Evolutionary conservation across 768 basidiomycete species (phyloP), one percentile per base, ranked within the genome.

Genomic region (Tremella yokohamensis): DNA sequence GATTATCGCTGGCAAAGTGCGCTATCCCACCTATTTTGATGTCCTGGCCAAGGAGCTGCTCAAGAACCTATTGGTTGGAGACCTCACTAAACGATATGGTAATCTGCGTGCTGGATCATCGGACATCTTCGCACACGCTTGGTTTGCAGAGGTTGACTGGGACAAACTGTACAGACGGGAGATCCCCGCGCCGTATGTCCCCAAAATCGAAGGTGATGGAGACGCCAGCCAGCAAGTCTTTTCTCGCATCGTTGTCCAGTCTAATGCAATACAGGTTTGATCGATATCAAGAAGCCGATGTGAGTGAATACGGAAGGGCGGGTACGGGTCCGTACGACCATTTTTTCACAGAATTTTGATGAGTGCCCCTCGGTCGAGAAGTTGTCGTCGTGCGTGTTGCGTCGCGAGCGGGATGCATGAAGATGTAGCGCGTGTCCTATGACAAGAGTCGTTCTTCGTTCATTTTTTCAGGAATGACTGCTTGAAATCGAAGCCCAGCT

Each of bases 131-230:
- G 74, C 71, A 12, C 76, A 77, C 50, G 71, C 70, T n/a, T 85
- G 89, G 90, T 72, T 84, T 81, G 80, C 83, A 40, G 92, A 97
- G 78, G 92, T 97, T 19, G 87, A 90, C 63, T 97, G 92, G 92
- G 82, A 82, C 49, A 86, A 84, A 77, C 78, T 97, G 53, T 83
- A 82, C 68, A 81, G 82, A 49, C 81, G 90, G 65, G 90, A 97
- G 70, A 97, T 99, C 55, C 88, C 88, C 13, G 97, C 96, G 20
- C 96, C 96, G 2, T 99, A 96, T 78, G 79, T 97, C 51, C 96
- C 96, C 12, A 87, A 87, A 74, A 90, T 97, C 49, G 83, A 80
- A 34, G 87, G 90, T 8, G 96, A 97, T 11, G 96, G 96, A 0
- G 96, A 99, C 76, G 88, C 94, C 4, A 91, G 89, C 84, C 79